Base-by-base conservation (phyloP, 2,329 filamentous ascomycete genomes). In the Phaeosphaeriaceae sp. region DNA sequence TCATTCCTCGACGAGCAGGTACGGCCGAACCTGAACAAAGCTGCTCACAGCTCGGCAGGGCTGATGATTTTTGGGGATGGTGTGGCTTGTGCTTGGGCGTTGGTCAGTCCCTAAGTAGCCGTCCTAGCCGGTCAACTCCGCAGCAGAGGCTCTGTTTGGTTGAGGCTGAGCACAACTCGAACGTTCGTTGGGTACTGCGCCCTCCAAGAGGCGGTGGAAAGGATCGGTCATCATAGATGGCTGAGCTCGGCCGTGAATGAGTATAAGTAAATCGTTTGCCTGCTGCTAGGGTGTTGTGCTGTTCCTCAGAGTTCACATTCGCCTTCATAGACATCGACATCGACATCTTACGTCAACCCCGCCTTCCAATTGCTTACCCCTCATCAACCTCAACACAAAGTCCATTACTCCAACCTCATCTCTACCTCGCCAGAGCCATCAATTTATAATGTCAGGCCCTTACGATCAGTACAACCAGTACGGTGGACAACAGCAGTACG, bases 401-500 rank as follows among this genome's bases (percentile, higher is more conserved):
- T 40, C 52, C n/a, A 43, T 9, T 26, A 17, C 13, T 22, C 23
- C 13, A 43, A 11, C 32, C 32, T 19, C 17, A n/a, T 40, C 9
- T n/a, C 35, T 40, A n/a, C 35, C 17, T 40, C 35, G 5, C 15
- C 35, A 40, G 17, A 40, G 15, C 15, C 15, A n/a, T 64, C 60
- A 46, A 48, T 47, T 47, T 65, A 75, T 40, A 57, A 86, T 86
- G 84, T 85, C 83, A 17, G 82, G 82, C 58, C 82, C 82, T 40
- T 85, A 85, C 78, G 79, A 83, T 63, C 77, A 81, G 56, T 79
- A 80, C 64, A 70, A 73, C 65, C 75, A 77, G 30, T 69, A 70
- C 50, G 35, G 69, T 47, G 68, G 74, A 61, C 72, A 79, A 60
- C 73, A 77, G 51, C 76, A 78, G 19, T 47, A 47, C 43, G 22